Percentiles rank a stretch among this genome's conserved stretches.
These are phyloP conservation scores for Barbarea vulgaris DNA, from an alignment of 345 rosid species.

Conservation along the genomic window DNA sequence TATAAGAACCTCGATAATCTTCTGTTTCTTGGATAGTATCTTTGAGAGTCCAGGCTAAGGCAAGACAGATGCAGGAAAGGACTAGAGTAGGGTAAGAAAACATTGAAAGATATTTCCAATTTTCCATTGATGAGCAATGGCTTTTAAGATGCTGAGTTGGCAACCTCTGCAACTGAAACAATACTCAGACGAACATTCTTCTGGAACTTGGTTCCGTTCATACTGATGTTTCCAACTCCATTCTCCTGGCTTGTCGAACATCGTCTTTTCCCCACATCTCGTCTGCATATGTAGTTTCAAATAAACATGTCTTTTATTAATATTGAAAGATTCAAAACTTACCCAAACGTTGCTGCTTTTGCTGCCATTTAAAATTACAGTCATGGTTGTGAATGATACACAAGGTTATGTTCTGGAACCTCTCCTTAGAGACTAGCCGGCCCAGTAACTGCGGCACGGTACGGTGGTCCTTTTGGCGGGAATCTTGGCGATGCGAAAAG, in stretches of 20 bases:
- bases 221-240: constrained; percentile 26
- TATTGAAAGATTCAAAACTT: background rate
- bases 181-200: constrained; percentile 15
- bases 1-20: constrained; percentile 22
- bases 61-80: constrained; percentile 7
- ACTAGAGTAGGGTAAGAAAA: constrained; percentile 16
- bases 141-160: constrained; percentile 20
- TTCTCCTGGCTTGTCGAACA: constrained; percentile 20
- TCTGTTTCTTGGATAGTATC: background rate
- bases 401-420: background rate
- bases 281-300: constrained; percentile 11
- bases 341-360: constrained; percentile 36
- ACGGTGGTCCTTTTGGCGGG: constrained; percentile 15
- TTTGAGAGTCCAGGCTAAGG: constrained; percentile 13
- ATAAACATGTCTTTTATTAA: background rate
- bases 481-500: constrained; percentile 11
- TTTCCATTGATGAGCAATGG: constrained; percentile 30
- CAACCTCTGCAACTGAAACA: constrained; percentile 27
- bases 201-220: background rate
- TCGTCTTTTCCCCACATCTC: constrained; percentile 1
- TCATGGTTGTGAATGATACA: constrained; percentile 30
- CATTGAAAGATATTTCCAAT: constrained; percentile 35
- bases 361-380: constrained; percentile 34
- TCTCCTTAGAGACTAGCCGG: constrained; percentile 12
- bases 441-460: constrained; percentile 16